Evolutionary conservation across 1,139 yeast species (phyloP).

Genomic region (Saccharomyces pastorianus): DNA sequence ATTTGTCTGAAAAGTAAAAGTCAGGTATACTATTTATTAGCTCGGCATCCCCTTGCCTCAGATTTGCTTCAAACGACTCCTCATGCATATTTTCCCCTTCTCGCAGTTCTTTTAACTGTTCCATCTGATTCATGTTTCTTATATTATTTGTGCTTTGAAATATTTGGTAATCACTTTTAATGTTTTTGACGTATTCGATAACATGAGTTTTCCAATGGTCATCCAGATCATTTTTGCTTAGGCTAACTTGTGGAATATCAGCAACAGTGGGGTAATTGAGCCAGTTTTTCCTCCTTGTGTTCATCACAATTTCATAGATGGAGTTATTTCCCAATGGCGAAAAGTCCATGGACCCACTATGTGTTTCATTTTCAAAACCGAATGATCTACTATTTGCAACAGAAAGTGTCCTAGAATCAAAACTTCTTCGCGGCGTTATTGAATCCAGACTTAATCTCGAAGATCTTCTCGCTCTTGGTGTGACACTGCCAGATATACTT

Average conservation of each 20-base stretch:
- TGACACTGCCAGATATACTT: conserved; percentile 23
- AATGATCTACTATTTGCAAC: conserved; percentile 12
- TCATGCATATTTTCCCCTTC: conserved; percentile 17
- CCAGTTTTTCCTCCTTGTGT: conserved; percentile 32
- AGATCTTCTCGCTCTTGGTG: conserved; percentile 6
- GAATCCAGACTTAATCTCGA: conserved; percentile 23
- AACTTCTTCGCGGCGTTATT: conserved; percentile 28
- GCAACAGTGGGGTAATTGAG: conserved; percentile 61
- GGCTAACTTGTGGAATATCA: conserved; percentile 79
- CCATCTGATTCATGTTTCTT: conserved; percentile 36
- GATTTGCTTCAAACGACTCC: conserved; percentile 11
- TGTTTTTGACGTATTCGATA: conserved; percentile 39
- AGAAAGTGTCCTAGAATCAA: conserved; percentile 26
- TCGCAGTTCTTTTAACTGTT: conserved; percentile 26
- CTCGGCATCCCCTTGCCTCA: conserved; percentile 9
- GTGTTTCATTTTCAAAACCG: conserved; percentile 18
- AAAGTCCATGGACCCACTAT: conserved; percentile 30
- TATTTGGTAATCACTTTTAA: conserved; percentile 47
- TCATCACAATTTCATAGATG: conserved; percentile 57
- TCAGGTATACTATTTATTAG: conserved; percentile 42
- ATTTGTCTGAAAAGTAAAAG: conserved; percentile 58
- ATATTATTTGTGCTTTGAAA: conserved; percentile 36
- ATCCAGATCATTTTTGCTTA: conserved; percentile 49
- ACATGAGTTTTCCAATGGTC: conserved; percentile 46
- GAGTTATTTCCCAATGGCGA: conserved; percentile 76